Percentiles rank a stretch among this genome's conserved stretches.
Evolutionary conservation across 2,329 filamentous ascomycete species (phyloP).

Genomic region (Xylaria sp.): DNA sequence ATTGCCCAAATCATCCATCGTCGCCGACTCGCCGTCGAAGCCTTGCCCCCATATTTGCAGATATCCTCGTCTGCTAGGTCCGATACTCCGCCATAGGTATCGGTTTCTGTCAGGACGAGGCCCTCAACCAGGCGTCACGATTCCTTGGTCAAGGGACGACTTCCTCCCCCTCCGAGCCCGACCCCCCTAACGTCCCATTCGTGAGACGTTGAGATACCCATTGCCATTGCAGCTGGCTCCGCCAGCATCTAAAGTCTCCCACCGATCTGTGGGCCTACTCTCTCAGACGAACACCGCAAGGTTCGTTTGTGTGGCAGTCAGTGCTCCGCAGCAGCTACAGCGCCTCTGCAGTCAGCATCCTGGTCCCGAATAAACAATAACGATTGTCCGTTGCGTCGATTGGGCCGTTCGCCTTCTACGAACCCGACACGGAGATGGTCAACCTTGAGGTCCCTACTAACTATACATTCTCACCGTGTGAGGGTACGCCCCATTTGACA

Average conservation of each 20-base stretch:
- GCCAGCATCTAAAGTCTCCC: slow-evolving; percentile 71
- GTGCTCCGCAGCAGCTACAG: slow-evolving; percentile 78
- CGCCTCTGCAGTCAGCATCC: slow-evolving; percentile 27
- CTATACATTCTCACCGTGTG: slow-evolving; percentile 81
- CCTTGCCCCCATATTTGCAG: slow-evolving; percentile 45
- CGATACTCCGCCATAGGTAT: slow-evolving; percentile 83
- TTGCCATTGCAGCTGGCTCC: slow-evolving; percentile 76
- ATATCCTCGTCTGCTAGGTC: slow-evolving; percentile 77
- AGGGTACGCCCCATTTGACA: slow-evolving; percentile 84
- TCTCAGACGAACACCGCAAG: slow-evolving; percentile 91
- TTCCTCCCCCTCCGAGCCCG: slow-evolving; percentile 80
- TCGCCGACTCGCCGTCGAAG: slow-evolving; percentile 12
- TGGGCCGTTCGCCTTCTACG: slow-evolving; percentile 29
- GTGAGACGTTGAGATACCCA: slow-evolving; percentile 61
- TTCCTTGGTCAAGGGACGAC: slow-evolving; percentile 83
- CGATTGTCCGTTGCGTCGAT: slow-evolving; percentile 19
- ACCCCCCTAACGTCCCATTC: slow-evolving; percentile 85
- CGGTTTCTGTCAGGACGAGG: slow-evolving; percentile 75
- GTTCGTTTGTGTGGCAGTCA: slow-evolving; percentile 98
- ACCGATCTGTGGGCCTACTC: slow-evolving; percentile 91
- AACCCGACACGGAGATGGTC: slow-evolving; percentile 70
- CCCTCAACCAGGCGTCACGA: slow-evolving; percentile 69
- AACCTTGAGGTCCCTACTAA: slow-evolving; percentile 77
- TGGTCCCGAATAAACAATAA: slow-evolving; percentile 29
- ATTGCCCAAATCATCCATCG: slow-evolving; percentile 24